Evolutionary conservation across 805 yeast genomes (phyloP).

Genomic region (Spathaspora girioi): DNA sequence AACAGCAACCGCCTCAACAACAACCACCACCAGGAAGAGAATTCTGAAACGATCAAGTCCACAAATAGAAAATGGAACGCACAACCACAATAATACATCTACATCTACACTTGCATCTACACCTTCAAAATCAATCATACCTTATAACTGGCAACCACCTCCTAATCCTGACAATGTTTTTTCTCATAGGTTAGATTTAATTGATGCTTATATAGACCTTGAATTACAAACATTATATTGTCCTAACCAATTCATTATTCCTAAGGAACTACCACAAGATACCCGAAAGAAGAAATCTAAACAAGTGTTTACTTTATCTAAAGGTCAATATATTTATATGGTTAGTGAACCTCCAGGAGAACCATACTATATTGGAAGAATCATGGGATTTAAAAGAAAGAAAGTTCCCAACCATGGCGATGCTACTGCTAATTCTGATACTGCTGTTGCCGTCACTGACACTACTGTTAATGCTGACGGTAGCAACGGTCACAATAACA

Average conservation of each 20-base stretch:
- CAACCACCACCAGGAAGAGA: background rate
- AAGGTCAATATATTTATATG: conserved; percentile 74
- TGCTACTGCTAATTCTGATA: background rate
- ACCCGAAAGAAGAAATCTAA: conserved; percentile 8
- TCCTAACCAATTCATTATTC: conserved; percentile 22
- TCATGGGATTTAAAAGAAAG: conserved; percentile 59
- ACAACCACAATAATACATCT: conserved; percentile 1
- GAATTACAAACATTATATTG: conserved; percentile 34
- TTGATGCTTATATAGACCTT: conserved; percentile 39
- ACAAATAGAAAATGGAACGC: background rate
- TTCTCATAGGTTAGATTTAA: conserved; percentile 39
- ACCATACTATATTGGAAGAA: conserved; percentile 84
- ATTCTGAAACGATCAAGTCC: background rate
- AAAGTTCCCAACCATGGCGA: background rate
- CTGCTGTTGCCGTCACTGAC: background rate
- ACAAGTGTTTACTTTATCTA: conserved; percentile 32
- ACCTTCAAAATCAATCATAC: conserved; percentile 17
- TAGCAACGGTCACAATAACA: background rate
- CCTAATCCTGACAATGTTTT: conserved; percentile 33
- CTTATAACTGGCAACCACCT: conserved; percentile 52
- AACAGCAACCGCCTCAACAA: conserved; percentile 1
- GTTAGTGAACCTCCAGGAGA: conserved; percentile 92
- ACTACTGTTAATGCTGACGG: background rate
- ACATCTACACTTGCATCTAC: conserved; percentile 1
- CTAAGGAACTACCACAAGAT: background rate